Base-by-base conservation (phyloP, 805 yeast genomes). In the Nakazawaea laoshanensis region DNA sequence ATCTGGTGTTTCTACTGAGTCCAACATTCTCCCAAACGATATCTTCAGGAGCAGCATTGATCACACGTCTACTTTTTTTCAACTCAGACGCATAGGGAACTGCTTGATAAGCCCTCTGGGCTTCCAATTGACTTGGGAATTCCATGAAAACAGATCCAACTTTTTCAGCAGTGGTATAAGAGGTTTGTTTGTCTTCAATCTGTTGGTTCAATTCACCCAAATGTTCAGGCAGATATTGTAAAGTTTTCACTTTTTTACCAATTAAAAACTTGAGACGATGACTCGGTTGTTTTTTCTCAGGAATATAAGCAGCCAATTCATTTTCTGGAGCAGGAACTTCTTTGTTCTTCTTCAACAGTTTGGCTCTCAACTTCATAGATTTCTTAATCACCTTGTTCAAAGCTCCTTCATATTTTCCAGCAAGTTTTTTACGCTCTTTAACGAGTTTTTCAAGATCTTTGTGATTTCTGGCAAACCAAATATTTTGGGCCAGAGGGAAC, bases 21-120 rank as follows among this genome's bases (percentile, higher is more conserved):
- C 77, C 64, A 45, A 84, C 58, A 51, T 85, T 88, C 26, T 66
- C 67, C 97, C 97, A 89, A 44, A 82, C 62, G 29, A 89, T 65
- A 47, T 89, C 96, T 26, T 74, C 79, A 6, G 97, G 96, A 8
- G 81, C 62, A 31, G 76, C 61, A 19, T 86, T 86, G 33, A 75
- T 74, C 44, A 61, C 57, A 38, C 74, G 59, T 39, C 69, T 67
- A 50, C 51, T 70, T 42, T 43, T 51, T 47, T 57, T 66, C 40
- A 64, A 61, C 49, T 61, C 50, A 49, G 64, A 42, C 45, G 61
- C 67, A 43, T 67, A 70, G 22, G 80, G 78, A 42, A 80, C 57
- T n/a, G 85, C 77, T 60, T 89, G 97, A 56, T 67, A 82, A 30
- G 95, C 95, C 44, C 76, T 68, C 57, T 88, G 96, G 36, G 92